Evolutionary conservation across 2,329 filamentous ascomycete species (phyloP).

Genomic region (Fusarium sarcochroum): DNA sequence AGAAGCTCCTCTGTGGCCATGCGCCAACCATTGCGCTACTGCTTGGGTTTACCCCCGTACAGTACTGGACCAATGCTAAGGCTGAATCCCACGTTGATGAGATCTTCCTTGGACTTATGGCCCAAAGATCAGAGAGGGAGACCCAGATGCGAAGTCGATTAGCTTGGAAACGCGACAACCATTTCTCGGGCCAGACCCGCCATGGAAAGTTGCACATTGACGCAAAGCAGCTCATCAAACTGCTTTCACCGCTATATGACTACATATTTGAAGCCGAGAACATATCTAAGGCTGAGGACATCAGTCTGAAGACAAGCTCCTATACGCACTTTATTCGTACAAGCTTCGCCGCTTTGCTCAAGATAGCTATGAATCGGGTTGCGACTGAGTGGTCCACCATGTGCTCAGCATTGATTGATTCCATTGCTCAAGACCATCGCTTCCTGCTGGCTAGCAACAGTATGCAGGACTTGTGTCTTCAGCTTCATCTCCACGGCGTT

Average conservation of each 20-base stretch:
- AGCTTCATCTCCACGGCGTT: constrained; percentile 55
- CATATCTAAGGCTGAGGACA: constrained; percentile 27
- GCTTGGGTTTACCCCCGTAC: constrained; percentile 64
- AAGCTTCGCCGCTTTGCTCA: constrained; percentile 58
- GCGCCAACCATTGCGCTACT: constrained; percentile 63
- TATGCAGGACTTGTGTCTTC: constrained; percentile 54
- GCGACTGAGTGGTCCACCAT: constrained; percentile 54
- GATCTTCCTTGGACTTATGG: constrained; percentile 49
- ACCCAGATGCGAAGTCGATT: constrained; percentile 50
- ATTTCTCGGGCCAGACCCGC: constrained; percentile 47
- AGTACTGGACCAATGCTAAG: constrained; percentile 66
- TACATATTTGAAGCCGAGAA: constrained; percentile 62
- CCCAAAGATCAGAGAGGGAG: constrained; percentile 22
- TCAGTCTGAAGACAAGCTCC: constrained; percentile 14
- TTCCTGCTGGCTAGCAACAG: constrained; percentile 51
- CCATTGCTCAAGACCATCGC: constrained; percentile 50
- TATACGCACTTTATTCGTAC: constrained; percentile 56
- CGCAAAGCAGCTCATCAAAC: constrained; percentile 54
- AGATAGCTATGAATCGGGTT: constrained; percentile 53
- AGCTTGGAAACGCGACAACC: constrained; percentile 55
- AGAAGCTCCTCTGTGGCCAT: constrained; percentile 62
- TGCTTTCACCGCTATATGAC: constrained; percentile 60
- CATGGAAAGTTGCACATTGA: constrained; percentile 53
- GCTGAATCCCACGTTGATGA: constrained; percentile 58
- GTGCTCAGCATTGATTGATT: constrained; percentile 49